phyloP scores from a whole-genome alignment of 1,284 basidiomycete species.

The Ceratobasidium theobromae region DNA sequence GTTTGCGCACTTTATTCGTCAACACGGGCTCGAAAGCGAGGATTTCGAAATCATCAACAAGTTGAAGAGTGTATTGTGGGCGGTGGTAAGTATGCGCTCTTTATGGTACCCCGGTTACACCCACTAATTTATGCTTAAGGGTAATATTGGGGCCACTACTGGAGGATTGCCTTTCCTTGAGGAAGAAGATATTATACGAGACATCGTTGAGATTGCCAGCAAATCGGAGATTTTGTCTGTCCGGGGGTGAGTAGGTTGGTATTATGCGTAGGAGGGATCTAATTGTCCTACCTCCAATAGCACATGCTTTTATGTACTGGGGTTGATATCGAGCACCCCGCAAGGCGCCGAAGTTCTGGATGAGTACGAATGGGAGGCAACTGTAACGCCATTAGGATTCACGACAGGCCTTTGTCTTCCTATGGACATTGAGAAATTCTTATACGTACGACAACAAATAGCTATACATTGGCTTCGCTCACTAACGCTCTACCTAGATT shows the following conservation, averaged over 20 bases:
- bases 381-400: conserved; percentile 80
- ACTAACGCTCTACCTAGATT: conserved; percentile 52
- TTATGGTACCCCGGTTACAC: background rate
- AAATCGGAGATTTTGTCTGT: conserved; percentile 87
- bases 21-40: conserved; percentile 81
- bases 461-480: background rate
- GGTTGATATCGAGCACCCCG: conserved; percentile 72
- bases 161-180: conserved; percentile 93
- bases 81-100: conserved; percentile 65
- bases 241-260: conserved; percentile 63
- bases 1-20: conserved; percentile 87
- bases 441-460: conserved; percentile 52
- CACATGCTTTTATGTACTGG: conserved; percentile 95
- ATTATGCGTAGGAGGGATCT: conserved; percentile 17
- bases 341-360: conserved; percentile 82
- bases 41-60: conserved; percentile 84
- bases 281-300: conserved; percentile 47
- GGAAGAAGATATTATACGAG: conserved; percentile 89
- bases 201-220: conserved; percentile 89
- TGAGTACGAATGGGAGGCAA: conserved; percentile 91
- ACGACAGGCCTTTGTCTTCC: conserved; percentile 92
- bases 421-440: conserved; percentile 74
- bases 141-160: conserved; percentile 88
- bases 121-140: conserved; percentile 52
- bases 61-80: conserved; percentile 96